phyloP scores from a whole-genome alignment of 2,329 filamentous ascomycete species.

The Fusarium circinatum region DNA sequence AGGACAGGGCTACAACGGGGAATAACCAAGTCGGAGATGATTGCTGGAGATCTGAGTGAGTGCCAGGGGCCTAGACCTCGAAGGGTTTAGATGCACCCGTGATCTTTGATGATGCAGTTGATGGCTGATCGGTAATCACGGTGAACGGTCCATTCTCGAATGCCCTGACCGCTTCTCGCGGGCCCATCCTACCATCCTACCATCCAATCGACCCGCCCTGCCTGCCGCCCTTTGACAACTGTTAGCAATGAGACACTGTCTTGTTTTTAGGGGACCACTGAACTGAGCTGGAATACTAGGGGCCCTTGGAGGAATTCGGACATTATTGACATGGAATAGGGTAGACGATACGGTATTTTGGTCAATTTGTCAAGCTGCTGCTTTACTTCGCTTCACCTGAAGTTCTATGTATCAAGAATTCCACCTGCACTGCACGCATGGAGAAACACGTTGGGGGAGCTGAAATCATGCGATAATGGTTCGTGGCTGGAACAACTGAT shows the following conservation, averaged over 20 bases:
- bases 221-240: slow-evolving; percentile 24
- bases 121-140: slow-evolving; percentile 35
- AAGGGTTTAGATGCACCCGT: slow-evolving; percentile 30
- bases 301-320: slow-evolving; percentile 8
- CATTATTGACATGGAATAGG: slow-evolving; percentile 29
- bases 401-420: background rate
- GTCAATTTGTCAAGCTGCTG: background rate
- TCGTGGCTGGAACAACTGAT: slow-evolving; percentile 10
- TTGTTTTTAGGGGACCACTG: slow-evolving; percentile 11
- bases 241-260: slow-evolving; percentile 37
- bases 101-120: slow-evolving; percentile 29
- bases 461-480: slow-evolving; percentile 13
- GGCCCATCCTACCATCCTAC: background rate
- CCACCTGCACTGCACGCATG: background rate
- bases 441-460: slow-evolving; percentile 7
- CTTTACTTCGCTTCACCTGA: background rate
- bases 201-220: slow-evolving; percentile 10
- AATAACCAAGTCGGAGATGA: slow-evolving; percentile 14
- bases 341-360: slow-evolving; percentile 12
- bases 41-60: slow-evolving; percentile 27
- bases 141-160: slow-evolving; percentile 22
- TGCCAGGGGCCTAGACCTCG: background rate
- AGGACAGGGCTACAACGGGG: slow-evolving; percentile 19
- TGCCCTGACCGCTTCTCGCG: slow-evolving; percentile 42
- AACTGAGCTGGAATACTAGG: slow-evolving; percentile 12